Evolutionary conservation across 768 basidiomycete species (phyloP).

Genomic region (Tylopilus vinaceipallidus): DNA sequence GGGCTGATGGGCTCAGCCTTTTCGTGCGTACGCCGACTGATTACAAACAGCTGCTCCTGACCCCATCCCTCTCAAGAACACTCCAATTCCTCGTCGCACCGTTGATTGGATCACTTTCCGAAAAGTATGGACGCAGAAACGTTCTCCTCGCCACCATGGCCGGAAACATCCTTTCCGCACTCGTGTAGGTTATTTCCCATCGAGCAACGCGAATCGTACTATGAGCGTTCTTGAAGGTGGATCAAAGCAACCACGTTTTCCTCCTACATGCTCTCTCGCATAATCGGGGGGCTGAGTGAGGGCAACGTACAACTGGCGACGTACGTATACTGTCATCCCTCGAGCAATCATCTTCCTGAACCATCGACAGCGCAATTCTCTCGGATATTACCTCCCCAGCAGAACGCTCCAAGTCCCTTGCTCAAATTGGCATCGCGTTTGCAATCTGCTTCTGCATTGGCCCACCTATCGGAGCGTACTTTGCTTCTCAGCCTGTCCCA

Average conservation of each 20-base stretch:
- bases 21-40: conserved; percentile 57
- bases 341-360: background rate
- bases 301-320: conserved; percentile 97
- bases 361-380: conserved; percentile 71
- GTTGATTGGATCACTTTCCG: conserved; percentile 77
- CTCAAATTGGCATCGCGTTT: conserved; percentile 94
- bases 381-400: conserved; percentile 84
- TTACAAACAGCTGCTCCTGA: conserved; percentile 35
- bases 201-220: background rate
- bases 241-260: conserved; percentile 87
- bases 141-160: conserved; percentile 86
- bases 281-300: conserved; percentile 92
- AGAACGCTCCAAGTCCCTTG: conserved; percentile 81
- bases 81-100: conserved; percentile 86
- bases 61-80: conserved; percentile 47
- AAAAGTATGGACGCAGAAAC: conserved; percentile 85
- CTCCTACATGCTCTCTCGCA: conserved; percentile 83
- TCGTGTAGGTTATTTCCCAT: conserved; percentile 53
- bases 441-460: conserved; percentile 92
- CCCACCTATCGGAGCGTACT: conserved; percentile 94
- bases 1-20: conserved; percentile 94
- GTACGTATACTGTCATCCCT: conserved; percentile 44
- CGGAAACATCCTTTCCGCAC: conserved; percentile 89
- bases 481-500: conserved; percentile 82
- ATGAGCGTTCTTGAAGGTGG: conserved; percentile 54